Conservation (phyloP, 768 basidiomycete species). For the Floccularia luteovirens region DNA sequence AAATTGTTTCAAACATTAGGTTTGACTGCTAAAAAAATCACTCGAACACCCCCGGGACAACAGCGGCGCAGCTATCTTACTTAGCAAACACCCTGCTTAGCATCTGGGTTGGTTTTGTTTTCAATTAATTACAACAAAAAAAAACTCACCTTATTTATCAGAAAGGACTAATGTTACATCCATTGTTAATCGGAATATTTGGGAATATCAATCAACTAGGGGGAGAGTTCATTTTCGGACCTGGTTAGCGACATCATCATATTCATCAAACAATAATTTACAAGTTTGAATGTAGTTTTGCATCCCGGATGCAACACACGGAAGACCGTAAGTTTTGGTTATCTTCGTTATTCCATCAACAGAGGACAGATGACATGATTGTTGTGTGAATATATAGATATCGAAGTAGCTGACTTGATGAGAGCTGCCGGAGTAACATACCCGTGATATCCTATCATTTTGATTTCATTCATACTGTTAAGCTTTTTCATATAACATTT, state of each 20-base stretch:
- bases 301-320: slow-evolving; percentile 52
- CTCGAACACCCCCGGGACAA: slow-evolving; percentile 34
- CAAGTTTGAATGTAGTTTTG: slow-evolving; percentile 43
- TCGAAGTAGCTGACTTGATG: slow-evolving; percentile 43
- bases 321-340: slow-evolving; percentile 44
- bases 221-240: slow-evolving; percentile 56
- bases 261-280: neutral
- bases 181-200: slow-evolving; percentile 46
- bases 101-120: slow-evolving; percentile 30
- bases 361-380: slow-evolving; percentile 6
- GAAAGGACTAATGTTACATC: slow-evolving; percentile 33
- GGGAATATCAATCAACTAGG: slow-evolving; percentile 57
- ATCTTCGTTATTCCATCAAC: no score
- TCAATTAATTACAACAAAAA: neutral
- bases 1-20: slow-evolving; percentile 53
- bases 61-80: slow-evolving; percentile 39
- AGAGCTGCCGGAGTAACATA: slow-evolving; percentile 28
- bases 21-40: slow-evolving; percentile 45
- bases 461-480: no score
- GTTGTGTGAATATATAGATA: slow-evolving; percentile 22
- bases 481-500: no score
- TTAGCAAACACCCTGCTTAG: slow-evolving; percentile 26
- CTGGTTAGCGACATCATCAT: slow-evolving; percentile 29
- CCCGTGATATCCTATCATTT: slow-evolving; percentile 4
- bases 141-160: slow-evolving; percentile 6